phyloP scores from a whole-genome alignment of 2,329 filamentous ascomycete genomes.

The Aspergillus latus region DNA sequence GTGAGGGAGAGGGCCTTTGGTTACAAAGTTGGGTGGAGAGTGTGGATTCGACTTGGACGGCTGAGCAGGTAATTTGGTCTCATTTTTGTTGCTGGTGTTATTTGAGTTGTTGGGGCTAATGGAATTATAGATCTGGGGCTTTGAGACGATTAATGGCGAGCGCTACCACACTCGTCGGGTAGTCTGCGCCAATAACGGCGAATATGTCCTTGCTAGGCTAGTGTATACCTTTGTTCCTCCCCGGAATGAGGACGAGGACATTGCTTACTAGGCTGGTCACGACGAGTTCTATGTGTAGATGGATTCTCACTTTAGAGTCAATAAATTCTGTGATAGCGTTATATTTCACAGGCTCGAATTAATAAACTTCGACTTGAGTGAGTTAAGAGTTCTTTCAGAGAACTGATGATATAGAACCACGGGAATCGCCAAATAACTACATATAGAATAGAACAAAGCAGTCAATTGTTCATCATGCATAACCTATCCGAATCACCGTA shows the following conservation, averaged over 20 bases:
- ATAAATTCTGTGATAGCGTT: not conserved
- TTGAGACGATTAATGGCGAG: conserved; percentile 44
- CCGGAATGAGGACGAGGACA: conserved; percentile 6
- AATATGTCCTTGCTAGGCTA: conserved; percentile 39
- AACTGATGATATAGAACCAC: not conserved
- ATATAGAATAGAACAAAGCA: conserved; percentile 3
- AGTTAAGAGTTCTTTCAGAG: no score
- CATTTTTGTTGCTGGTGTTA: not conserved
- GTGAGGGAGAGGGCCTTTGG: conserved; percentile 44
- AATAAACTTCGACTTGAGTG: no score
- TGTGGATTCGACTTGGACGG: conserved; percentile 53
- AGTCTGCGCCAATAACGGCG: conserved; percentile 39
- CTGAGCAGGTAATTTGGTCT: conserved; percentile 47
- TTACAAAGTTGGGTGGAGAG: conserved; percentile 54
- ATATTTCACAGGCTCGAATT: not conserved
- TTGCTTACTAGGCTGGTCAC: conserved; percentile 4
- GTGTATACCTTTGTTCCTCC: conserved; percentile 40
- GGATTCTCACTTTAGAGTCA: not conserved
- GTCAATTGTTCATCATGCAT: conserved; percentile 6
- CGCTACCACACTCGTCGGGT: conserved; percentile 46
- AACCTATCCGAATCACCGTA: not conserved
- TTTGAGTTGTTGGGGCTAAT: not conserved
- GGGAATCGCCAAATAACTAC: not conserved
- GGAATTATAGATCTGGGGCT: conserved; percentile 45
- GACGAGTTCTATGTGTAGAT: not conserved